Conservation (phyloP, 768 basidiomycete genomes). For the Imleria badia region DNA sequence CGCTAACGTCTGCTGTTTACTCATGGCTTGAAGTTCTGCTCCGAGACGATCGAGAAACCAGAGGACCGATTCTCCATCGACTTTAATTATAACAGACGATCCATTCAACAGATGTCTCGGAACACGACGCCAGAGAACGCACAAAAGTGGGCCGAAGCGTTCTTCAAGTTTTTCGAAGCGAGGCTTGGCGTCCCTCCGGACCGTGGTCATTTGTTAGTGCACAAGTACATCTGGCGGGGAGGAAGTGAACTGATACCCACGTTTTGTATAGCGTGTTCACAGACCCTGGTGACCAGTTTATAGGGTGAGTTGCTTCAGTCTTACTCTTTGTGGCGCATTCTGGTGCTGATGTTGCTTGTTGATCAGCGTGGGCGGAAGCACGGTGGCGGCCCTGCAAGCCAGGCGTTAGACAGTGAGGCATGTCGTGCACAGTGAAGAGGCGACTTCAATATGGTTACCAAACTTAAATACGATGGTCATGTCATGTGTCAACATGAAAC, state of each 20-base stretch:
- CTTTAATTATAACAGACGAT: slow-evolving; percentile 43
- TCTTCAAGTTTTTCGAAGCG: slow-evolving; percentile 52
- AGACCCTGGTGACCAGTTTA: slow-evolving; percentile 5
- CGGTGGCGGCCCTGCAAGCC: background rate
- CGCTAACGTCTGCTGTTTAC: background rate
- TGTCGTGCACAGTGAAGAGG: background rate
- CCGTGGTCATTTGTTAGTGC: slow-evolving; percentile 56
- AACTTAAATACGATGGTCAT: background rate
- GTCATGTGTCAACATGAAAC: background rate
- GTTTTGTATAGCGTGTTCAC: background rate
- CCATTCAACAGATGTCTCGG: slow-evolving; percentile 43
- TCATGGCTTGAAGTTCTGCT: slow-evolving; percentile 35
- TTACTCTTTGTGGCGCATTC: background rate
- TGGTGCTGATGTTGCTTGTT: background rate
- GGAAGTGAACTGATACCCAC: background rate
- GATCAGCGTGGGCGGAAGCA: slow-evolving; percentile 3
- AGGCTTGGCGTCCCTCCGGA: slow-evolving; percentile 47
- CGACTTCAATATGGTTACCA: no score
- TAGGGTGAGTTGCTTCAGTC: background rate
- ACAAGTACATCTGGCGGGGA: background rate
- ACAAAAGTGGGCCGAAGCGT: slow-evolving; percentile 50
- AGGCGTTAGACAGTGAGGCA: background rate
- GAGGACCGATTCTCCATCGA: slow-evolving; percentile 51
- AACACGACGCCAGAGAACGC: slow-evolving; percentile 50
- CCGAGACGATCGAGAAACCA: slow-evolving; percentile 51